phyloP scores from a whole-genome alignment of 805 yeast genomes.

The Wickerhamiella siamensis region DNA sequence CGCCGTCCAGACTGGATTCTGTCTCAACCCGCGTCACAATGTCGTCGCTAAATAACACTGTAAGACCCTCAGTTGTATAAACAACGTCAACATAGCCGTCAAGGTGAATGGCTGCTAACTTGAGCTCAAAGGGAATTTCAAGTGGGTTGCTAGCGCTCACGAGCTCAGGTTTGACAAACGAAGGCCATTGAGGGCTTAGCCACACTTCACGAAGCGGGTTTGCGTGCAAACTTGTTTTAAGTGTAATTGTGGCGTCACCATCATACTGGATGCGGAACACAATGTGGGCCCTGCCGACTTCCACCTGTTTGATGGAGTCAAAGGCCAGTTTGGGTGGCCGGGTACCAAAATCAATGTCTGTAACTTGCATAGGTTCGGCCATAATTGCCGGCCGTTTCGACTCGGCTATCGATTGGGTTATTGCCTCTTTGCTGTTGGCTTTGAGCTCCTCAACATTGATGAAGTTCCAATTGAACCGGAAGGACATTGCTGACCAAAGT shows the following conservation, averaged over 20 bases:
- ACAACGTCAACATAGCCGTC: conserved; percentile 23
- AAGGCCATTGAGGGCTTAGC: conserved; percentile 25
- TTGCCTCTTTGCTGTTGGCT: conserved; percentile 36
- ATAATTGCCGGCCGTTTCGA: conserved; percentile 22
- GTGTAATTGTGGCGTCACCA: conserved; percentile 60
- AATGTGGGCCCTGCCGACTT: conserved; percentile 36
- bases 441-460: conserved; percentile 50
- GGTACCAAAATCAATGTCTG: conserved; percentile 60
- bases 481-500: conserved; percentile 22
- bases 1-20: conserved; percentile 20
- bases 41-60: conserved; percentile 21
- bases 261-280: conserved; percentile 61
- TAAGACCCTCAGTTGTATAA: conserved; percentile 21
- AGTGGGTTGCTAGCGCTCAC: conserved; percentile 18
- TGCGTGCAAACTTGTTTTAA: conserved; percentile 64
- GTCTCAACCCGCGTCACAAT: conserved; percentile 21
- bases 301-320: conserved; percentile 41
- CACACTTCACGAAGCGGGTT: conserved; percentile 35
- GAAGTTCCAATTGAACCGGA: conserved; percentile 67
- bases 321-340: conserved; percentile 61
- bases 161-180: conserved; percentile 18
- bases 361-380: conserved; percentile 38
- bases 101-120: conserved; percentile 16
- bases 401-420: conserved; percentile 23
- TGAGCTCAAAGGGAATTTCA: conserved; percentile 21